Conservation (phyloP, 2,329 filamentous ascomycete species). For the Blumeriella jaapii region DNA sequence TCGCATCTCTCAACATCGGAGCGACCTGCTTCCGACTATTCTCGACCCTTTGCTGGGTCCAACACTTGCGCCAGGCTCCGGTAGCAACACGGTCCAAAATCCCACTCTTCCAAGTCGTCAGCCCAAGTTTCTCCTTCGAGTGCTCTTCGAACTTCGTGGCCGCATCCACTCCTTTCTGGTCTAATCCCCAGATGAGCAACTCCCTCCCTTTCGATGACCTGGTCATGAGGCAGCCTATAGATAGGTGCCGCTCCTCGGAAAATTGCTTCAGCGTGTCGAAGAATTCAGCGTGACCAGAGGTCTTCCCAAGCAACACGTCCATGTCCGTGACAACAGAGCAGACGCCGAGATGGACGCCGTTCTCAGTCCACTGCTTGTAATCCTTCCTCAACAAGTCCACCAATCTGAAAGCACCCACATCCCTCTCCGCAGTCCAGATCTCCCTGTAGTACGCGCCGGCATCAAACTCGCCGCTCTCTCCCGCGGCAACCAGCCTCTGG, state of each 20-base stretch:
- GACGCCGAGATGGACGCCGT: conserved; percentile 48
- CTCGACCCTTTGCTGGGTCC: conserved; percentile 52
- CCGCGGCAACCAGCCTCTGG: conserved; percentile 32
- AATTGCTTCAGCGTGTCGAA: conserved; percentile 39
- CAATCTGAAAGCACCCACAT: conserved; percentile 49
- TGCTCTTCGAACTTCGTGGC: conserved; percentile 42
- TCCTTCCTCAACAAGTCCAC: conserved; percentile 67
- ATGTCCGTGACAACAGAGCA: conserved; percentile 54
- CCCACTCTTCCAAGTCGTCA: conserved; percentile 43
- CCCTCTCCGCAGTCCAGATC: conserved; percentile 53
- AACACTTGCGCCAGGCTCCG: conserved; percentile 44
- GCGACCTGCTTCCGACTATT: conserved; percentile 59
- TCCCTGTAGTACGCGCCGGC: conserved; percentile 44
- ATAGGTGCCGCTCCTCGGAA: conserved; percentile 44
- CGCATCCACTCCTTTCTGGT: conserved; percentile 36
- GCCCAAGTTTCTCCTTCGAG: conserved; percentile 37
- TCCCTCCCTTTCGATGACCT: conserved; percentile 47
- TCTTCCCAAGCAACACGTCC: conserved; percentile 46
- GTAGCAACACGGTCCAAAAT: conserved; percentile 32
- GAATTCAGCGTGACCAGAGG: conserved; percentile 33
- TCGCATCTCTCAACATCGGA: conserved; percentile 43
- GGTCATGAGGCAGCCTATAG: conserved; percentile 59
- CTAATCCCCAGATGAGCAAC: conserved; percentile 54
- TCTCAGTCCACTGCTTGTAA: conserved; percentile 68
- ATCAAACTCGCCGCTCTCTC: conserved; percentile 33